These are phyloP conservation scores for Saturnispora besseyi DNA, from an alignment of 805 yeast species.

Conservation along the genomic window DNA sequence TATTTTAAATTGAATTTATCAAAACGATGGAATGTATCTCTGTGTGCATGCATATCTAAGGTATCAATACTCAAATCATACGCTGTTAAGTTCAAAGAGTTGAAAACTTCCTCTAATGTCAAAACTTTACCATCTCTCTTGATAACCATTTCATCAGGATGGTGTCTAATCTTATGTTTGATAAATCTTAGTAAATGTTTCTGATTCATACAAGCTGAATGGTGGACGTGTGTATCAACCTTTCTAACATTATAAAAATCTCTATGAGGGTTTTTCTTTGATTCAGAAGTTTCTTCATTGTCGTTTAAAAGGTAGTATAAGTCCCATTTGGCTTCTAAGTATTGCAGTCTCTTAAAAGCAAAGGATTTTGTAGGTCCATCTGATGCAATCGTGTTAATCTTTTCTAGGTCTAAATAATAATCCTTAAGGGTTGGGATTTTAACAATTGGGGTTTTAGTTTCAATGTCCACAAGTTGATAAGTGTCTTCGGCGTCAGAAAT, in stretches of 20 bases:
- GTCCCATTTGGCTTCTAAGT: slow-evolving; percentile 95
- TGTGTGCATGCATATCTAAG: slow-evolving; percentile 98
- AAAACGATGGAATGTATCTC: slow-evolving; percentile 94
- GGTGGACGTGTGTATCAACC: slow-evolving; percentile 98
- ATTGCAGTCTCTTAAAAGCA: slow-evolving; percentile 89
- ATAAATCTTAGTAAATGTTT: slow-evolving; percentile 91
- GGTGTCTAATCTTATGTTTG: slow-evolving; percentile 84
- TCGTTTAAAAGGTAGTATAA: slow-evolving; percentile 81
- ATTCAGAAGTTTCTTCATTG: slow-evolving; percentile 82
- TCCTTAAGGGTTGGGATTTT: slow-evolving; percentile 79
- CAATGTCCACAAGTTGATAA: slow-evolving; percentile 36
- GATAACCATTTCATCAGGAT: slow-evolving; percentile 83
- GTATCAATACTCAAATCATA: slow-evolving; percentile 95
- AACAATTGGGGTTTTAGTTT: slow-evolving; percentile 32
- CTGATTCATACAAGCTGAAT: slow-evolving; percentile 98
- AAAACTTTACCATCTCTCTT: slow-evolving; percentile 85
- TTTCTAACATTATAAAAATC: slow-evolving; percentile 95
- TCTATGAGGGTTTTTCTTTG: slow-evolving; percentile 91
- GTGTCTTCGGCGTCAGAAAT: slow-evolving; percentile 55
- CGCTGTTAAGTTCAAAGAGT: slow-evolving; percentile 83
- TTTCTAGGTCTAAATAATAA: slow-evolving; percentile 75
- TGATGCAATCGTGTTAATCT: slow-evolving; percentile 62
- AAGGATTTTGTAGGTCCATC: slow-evolving; percentile 97
- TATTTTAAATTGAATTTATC: slow-evolving; percentile 96
- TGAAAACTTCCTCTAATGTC: slow-evolving; percentile 82